Evolutionary conservation across 108 stramenopile genomes (phyloP).

Genomic region (Conticribra guillardii): DNA sequence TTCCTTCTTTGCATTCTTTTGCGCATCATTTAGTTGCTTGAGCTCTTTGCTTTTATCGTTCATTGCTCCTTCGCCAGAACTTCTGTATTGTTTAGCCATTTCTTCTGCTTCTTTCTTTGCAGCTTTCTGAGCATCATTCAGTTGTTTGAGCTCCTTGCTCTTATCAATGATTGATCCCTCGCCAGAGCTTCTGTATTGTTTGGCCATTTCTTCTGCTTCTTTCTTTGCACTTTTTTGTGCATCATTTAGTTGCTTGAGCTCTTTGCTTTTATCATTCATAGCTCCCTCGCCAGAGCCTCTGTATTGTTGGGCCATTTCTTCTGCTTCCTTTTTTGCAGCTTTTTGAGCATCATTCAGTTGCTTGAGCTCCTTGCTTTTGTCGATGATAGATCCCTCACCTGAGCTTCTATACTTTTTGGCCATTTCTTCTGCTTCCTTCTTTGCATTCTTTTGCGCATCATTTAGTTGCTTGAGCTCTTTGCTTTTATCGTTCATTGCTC

Average conservation of each 20-base stretch:
- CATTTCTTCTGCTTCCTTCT: slow-evolving; percentile 6
- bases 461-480: slow-evolving; percentile 3
- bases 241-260: not conserved
- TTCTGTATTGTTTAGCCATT: slow-evolving; percentile 2
- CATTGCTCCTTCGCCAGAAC: not conserved
- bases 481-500: slow-evolving; percentile 12
- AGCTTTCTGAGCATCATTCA: not conserved
- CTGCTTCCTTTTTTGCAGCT: not conserved
- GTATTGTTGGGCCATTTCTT: slow-evolving; percentile 2
- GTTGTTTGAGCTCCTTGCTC: not conserved
- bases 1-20: not conserved
- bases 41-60: not conserved
- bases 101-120: slow-evolving; percentile 9
- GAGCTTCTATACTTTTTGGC: not conserved
- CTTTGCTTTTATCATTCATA: not conserved
- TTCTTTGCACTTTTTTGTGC: not conserved
- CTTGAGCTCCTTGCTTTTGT: slow-evolving; percentile 7
- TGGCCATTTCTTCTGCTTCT: not conserved
- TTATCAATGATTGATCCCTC: not conserved
- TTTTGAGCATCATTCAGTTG: slow-evolving; percentile 1
- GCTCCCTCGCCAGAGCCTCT: not conserved
- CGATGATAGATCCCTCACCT: slow-evolving; percentile 2
- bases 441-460: slow-evolving; percentile 5
- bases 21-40: not conserved
- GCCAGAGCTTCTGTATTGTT: not conserved